phyloP scores from a whole-genome alignment of 2,329 filamentous ascomycete species.

The Diaporthe aspalathi region DNA sequence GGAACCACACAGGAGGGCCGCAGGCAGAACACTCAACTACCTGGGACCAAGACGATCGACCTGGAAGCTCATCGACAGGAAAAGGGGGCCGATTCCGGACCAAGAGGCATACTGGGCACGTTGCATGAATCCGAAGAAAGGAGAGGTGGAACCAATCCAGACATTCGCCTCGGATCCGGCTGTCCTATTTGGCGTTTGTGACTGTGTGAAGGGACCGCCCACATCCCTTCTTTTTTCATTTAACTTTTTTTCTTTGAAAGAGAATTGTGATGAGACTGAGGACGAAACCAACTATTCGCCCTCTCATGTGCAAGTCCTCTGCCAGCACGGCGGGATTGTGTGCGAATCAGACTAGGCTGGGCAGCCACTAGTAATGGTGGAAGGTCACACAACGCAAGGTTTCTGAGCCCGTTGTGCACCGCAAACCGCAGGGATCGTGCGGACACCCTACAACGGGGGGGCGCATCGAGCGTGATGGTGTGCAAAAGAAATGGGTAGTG shows the following conservation, averaged over 20 bases:
- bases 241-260: too few relatives aligned
- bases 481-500: background rate
- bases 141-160: slow-evolving; percentile 16
- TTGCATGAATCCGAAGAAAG: background rate
- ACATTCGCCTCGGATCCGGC: slow-evolving; percentile 3
- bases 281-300: too few relatives aligned
- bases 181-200: too few relatives aligned
- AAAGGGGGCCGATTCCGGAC: background rate
- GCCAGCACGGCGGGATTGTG: background rate
- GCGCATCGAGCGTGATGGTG: slow-evolving; percentile 4
- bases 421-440: background rate
- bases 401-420: background rate
- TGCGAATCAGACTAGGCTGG: slow-evolving; percentile 18
- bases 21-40: background rate
- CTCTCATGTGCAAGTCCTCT: background rate
- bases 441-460: background rate
- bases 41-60: background rate
- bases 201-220: too few relatives aligned
- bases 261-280: too few relatives aligned
- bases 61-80: background rate
- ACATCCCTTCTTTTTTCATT: too few relatives aligned
- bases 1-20: background rate
- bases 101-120: background rate
- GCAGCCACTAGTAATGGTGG: slow-evolving; percentile 8
- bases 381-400: background rate